Evolutionary conservation across 805 yeast species (phyloP).

Genomic region (Saturnispora sanitii): DNA sequence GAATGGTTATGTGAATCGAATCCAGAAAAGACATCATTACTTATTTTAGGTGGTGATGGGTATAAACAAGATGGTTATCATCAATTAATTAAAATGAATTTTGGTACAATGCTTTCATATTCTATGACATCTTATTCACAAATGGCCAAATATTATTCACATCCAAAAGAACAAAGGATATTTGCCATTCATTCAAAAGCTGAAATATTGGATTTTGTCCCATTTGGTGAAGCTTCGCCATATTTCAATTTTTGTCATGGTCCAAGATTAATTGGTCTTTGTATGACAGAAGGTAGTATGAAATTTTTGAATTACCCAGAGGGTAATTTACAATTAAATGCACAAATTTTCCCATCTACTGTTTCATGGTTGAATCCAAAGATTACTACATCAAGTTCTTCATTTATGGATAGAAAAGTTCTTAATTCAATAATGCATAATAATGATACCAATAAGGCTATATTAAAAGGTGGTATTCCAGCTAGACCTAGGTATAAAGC

Average conservation of each 20-base stretch:
- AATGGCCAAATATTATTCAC: constrained; percentile 68
- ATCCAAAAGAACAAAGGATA: constrained; percentile 44
- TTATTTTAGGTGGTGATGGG: constrained; percentile 61
- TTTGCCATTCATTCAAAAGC: constrained; percentile 44
- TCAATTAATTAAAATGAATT: constrained; percentile 50
- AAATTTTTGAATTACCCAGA: constrained; percentile 50
- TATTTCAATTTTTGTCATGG: constrained; percentile 73
- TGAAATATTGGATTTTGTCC: constrained; percentile 36
- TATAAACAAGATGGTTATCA: constrained; percentile 33
- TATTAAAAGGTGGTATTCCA: constrained; percentile 78
- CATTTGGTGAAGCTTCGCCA: constrained; percentile 57
- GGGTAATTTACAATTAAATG: constrained; percentile 41
- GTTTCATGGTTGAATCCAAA: constrained; percentile 71
- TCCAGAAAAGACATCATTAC: constrained; percentile 68
- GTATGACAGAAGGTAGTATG: constrained; percentile 55
- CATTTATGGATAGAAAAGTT: constrained; percentile 28
- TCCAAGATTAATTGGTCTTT: constrained; percentile 53
- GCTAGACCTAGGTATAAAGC: constrained; percentile 38
- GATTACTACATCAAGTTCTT: constrained; percentile 45
- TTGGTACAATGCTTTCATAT: constrained; percentile 72
- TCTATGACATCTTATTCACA: constrained; percentile 74
- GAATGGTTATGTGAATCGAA: constrained; percentile 74
- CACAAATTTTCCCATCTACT: constrained; percentile 69
- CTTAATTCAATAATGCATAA: constrained; percentile 20
- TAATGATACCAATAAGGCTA: constrained; percentile 14